A percentile compares a stretch with the other conserved stretches of the same genome.
phyloP scores from a whole-genome alignment of 2,329 filamentous ascomycete genomes.

The Cladorrhinum sp. region DNA sequence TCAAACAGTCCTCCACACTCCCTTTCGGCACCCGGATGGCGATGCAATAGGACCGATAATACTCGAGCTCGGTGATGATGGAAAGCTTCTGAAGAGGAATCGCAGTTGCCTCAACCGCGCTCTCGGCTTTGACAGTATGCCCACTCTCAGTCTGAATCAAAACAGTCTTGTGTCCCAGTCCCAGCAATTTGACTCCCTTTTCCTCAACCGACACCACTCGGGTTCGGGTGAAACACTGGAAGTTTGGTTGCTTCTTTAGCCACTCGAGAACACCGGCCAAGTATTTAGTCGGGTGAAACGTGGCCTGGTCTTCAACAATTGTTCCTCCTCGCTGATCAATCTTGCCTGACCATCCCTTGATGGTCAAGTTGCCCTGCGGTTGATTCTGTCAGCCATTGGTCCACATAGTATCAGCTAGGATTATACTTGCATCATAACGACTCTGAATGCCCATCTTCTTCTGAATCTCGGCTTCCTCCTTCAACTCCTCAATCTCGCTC shows the following conservation, averaged over 20 bases:
- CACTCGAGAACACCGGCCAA: constrained; percentile 50
- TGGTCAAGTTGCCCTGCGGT: constrained; percentile 41
- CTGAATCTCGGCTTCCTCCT: constrained; percentile 44
- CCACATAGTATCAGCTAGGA: no score
- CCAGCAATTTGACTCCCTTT: constrained; percentile 43
- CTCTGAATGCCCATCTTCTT: constrained; percentile 42
- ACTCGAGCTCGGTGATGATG: constrained; percentile 52
- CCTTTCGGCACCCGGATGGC: constrained; percentile 52
- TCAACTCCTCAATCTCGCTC: constrained; percentile 43
- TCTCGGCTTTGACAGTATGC: constrained; percentile 44
- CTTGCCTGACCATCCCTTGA: constrained; percentile 50
- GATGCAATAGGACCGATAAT: constrained; percentile 54
- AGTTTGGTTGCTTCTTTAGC: constrained; percentile 50
- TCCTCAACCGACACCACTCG: constrained; percentile 47
- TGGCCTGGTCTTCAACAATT: constrained; percentile 46
- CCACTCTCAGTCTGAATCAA: constrained; percentile 45
- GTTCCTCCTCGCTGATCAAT: constrained; percentile 50
- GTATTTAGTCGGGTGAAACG: constrained; percentile 57
- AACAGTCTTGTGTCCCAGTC: constrained; percentile 44
- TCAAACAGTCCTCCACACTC: constrained; percentile 50
- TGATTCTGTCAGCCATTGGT: no score
- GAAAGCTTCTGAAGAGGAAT: constrained; percentile 55
- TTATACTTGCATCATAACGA: constrained; percentile 41
- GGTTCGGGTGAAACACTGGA: constrained; percentile 51
- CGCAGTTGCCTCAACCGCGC: constrained; percentile 53